These are phyloP conservation scores for Blepharisma stoltei DNA, from an alignment of 73 alveolate species.

Conservation along the genomic window DNA sequence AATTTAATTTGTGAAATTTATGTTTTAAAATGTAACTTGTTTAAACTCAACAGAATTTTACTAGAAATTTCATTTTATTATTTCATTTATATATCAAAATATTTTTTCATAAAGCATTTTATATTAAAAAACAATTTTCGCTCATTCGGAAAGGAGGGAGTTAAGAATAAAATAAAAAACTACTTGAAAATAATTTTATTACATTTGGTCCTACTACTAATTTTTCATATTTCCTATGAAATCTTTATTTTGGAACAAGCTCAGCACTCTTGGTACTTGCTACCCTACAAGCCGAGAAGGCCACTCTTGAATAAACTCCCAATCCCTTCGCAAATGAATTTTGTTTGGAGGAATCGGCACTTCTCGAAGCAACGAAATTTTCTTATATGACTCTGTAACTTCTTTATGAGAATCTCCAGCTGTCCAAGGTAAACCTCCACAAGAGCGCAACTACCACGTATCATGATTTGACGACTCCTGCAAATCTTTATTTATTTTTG, in stretches of 20 bases:
- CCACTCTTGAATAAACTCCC: not conserved
- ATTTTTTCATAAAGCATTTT: too few relatives aligned
- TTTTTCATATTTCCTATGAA: not conserved
- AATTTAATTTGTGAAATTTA: too few relatives aligned
- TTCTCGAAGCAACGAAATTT: not conserved
- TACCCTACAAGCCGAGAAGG: constrained; percentile 26
- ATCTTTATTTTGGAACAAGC: constrained; percentile 17
- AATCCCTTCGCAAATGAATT: not conserved
- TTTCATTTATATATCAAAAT: too few relatives aligned
- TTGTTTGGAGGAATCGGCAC: constrained; percentile 16
- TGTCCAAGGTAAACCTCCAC: constrained; percentile 5
- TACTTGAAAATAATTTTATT: too few relatives aligned
- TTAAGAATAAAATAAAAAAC: too few relatives aligned
- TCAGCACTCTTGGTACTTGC: not conserved
- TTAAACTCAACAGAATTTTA: too few relatives aligned
- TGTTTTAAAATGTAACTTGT: too few relatives aligned
- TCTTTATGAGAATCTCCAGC: not conserved
- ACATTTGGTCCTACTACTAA: too few relatives aligned
- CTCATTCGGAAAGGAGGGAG: too few relatives aligned
- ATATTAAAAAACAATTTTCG: too few relatives aligned
- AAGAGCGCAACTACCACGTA: constrained; percentile 2
- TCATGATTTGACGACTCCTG: not conserved
- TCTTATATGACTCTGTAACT: not conserved
- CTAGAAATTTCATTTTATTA: too few relatives aligned
- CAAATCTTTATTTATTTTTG: not conserved